phyloP scores from a whole-genome alignment of 805 yeast genomes.

The Wickerhamia fluorescens region DNA sequence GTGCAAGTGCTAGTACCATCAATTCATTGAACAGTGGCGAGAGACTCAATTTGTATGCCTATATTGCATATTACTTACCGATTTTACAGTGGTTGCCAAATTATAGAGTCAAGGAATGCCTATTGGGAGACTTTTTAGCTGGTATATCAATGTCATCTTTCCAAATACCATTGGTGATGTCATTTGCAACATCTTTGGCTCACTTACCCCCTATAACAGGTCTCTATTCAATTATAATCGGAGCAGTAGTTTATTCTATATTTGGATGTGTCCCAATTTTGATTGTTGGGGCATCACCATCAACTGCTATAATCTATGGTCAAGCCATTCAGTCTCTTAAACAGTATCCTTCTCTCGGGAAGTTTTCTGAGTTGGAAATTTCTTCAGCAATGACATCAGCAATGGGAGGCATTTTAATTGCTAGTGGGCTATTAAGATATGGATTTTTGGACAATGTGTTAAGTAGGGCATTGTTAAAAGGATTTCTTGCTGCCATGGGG shows the following conservation, averaged over 20 bases:
- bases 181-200: conserved; percentile 77
- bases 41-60: conserved; percentile 18
- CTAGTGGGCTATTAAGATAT: conserved; percentile 50
- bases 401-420: conserved; percentile 14
- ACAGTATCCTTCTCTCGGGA: conserved; percentile 30
- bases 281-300: conserved; percentile 91
- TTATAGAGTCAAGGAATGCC: conserved; percentile 8
- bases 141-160: conserved; percentile 27
- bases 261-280: conserved; percentile 83
- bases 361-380: conserved; percentile 28
- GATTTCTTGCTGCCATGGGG: conserved; percentile 84
- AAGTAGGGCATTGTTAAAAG: conserved; percentile 69
- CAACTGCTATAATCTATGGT: conserved; percentile 77
- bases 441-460: conserved; percentile 81
- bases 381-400: conserved; percentile 13
- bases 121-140: conserved; percentile 25
- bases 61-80: conserved; percentile 26
- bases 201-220: conserved; percentile 81
- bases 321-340: conserved; percentile 50
- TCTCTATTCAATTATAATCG: conserved; percentile 63
- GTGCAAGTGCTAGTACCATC: no score
- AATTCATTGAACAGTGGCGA: no score
- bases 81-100: conserved; percentile 25
- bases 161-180: conserved; percentile 43
- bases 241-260: conserved; percentile 70